Base-by-base conservation (phyloP, 129 eudicot species). In the Saposhnikovia divaricata region DNA sequence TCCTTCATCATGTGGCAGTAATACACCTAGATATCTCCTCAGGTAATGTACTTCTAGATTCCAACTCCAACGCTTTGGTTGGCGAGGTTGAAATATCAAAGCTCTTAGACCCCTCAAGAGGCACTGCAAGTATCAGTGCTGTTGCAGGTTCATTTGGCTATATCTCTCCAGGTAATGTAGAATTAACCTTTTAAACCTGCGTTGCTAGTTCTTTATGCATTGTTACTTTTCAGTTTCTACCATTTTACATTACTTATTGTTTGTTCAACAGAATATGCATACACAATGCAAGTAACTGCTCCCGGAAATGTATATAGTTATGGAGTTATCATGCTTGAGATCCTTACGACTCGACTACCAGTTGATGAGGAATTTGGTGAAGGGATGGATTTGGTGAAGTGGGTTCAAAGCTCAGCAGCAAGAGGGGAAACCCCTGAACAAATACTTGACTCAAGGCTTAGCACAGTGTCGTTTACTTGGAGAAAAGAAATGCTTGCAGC, bases 141-240 rank as follows among this genome's bases (percentile, higher is more conserved):
- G 98, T 95, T 86, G 97, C 99, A 8, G 99, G 99, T 78, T 95
- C 99, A 38, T 95, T 95, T 53, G 99, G 99, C 81, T 95, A 95
- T 79, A 95, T 95, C 68, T 96, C 99, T 51, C 99, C 97, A 81
- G 99, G 99, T 95, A 86, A 27, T 19, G 1, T 57, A 1, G 53
- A 48, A 19, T 48, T 48, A 15, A 48, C 19, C 53, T 48, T 48
- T 3, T 48, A 48, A 14, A 18, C 19, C 53, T 34, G 27, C 25
- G 19, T 50, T 46, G 4, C 51, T n/a, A 65, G 37, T 74, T 10
- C 47, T 9, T 46, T 5, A 9, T 42, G 15, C 77, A 9, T 50
- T 10, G 38, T 44, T 68, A 13, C 23, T 43, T 14, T n/a, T 61
- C 2, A 37, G 34, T 47, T 28, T 76, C 40, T 15, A 66, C 19